These are phyloP conservation scores for Fusarium zealandicum DNA, from an alignment of 2,329 filamentous ascomycete genomes.

Conservation along the genomic window DNA sequence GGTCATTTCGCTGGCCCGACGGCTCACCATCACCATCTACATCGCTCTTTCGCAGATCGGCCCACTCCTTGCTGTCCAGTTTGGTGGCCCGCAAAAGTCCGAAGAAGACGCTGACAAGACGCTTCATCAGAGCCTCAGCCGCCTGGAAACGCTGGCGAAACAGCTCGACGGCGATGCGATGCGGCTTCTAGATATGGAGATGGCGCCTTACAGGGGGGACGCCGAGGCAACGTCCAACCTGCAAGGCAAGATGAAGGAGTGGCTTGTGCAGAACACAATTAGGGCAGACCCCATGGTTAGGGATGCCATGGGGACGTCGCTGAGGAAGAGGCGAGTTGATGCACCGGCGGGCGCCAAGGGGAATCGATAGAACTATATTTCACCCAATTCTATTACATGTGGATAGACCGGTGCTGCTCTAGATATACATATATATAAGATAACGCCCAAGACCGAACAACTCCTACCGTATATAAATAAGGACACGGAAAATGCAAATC, in stretches of 20 bases:
- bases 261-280: conserved; percentile 87
- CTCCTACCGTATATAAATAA: conserved; percentile 12
- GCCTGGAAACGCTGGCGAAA: conserved; percentile 67
- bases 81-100: conserved; percentile 36
- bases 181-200: conserved; percentile 77
- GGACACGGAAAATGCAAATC: conserved; percentile 19
- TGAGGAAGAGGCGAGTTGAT: conserved; percentile 68
- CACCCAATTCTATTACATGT: conserved; percentile 18
- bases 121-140: conserved; percentile 68
- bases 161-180: conserved; percentile 73
- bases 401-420: conserved; percentile 23
- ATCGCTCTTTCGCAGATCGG: conserved; percentile 85
- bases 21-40: conserved; percentile 78
- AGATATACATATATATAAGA: conserved; percentile 16
- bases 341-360: conserved; percentile 68
- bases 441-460: conserved; percentile 14
- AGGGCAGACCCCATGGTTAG: conserved; percentile 81
- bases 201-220: conserved; percentile 82
- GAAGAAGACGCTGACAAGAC: conserved; percentile 55
- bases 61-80: conserved; percentile 62
- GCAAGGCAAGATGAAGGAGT: conserved; percentile 79
- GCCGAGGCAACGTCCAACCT: conserved; percentile 64
- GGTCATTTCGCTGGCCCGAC: conserved; percentile 76
- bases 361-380: conserved; percentile 44
- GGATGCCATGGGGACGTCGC: conserved; percentile 74